Evolutionary conservation across 1,284 basidiomycete species (phyloP).

Genomic region (Cryptococcus sp.): DNA sequence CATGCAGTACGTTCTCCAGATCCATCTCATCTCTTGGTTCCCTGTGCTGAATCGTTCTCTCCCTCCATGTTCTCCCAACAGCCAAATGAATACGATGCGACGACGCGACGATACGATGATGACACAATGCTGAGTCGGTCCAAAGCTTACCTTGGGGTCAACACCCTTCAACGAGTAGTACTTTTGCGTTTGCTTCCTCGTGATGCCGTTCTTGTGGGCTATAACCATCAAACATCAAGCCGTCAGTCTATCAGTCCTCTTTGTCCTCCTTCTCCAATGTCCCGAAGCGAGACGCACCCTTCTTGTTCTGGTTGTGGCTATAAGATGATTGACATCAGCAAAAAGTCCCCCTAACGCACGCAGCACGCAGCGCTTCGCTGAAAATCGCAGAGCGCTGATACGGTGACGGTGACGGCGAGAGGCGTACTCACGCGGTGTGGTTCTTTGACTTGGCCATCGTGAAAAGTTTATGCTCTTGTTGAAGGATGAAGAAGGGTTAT

Average conservation of each 20-base stretch:
- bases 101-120: neutral
- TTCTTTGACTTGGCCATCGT: conserved; percentile 63
- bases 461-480: conserved; percentile 41
- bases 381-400: neutral
- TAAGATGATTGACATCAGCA: no score
- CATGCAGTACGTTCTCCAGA: no score
- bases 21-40: no score
- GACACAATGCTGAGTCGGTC: neutral
- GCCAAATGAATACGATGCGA: neutral
- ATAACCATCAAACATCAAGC: conserved; percentile 16
- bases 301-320: conserved; percentile 82
- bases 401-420: conserved; percentile 10
- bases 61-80: neutral
- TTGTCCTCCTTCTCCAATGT: conserved; percentile 3
- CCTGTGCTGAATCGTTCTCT: neutral
- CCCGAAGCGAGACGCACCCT: conserved; percentile 39
- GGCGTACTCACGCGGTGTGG: conserved; percentile 52
- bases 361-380: conserved; percentile 53
- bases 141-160: conserved; percentile 54
- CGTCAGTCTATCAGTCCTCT: neutral
- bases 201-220: conserved; percentile 97
- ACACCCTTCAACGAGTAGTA: conserved; percentile 87
- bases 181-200: conserved; percentile 71
- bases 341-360: conserved; percentile 57
- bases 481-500: conserved; percentile 3